phyloP scores from a whole-genome alignment of 345 rosid genomes.

The Litchi chinensis region DNA sequence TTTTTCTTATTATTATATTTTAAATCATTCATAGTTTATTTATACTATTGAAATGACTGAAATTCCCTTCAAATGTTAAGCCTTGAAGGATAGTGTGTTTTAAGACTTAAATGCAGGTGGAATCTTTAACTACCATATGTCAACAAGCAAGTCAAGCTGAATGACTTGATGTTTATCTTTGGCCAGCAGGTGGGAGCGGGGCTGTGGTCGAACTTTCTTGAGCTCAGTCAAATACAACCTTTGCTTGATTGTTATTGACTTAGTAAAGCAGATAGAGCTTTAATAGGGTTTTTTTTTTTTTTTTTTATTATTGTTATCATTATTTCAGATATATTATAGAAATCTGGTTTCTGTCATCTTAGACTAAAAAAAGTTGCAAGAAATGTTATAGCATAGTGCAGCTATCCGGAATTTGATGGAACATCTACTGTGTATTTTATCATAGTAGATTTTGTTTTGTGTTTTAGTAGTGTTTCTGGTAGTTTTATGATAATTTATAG shows the following conservation, averaged over 20 bases:
- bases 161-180: not conserved
- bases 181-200: too few species aligned
- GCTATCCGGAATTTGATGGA: not conserved
- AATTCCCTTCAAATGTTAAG: not conserved
- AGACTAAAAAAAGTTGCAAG: not conserved
- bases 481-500: not conserved
- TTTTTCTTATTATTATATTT: too few species aligned
- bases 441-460: not conserved
- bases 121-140: not conserved
- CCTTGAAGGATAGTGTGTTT: not conserved
- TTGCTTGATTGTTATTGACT: not conserved
- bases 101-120: not conserved
- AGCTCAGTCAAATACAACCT: not conserved
- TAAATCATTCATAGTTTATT: too few species aligned
- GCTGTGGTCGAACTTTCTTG: not conserved
- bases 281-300: not conserved
- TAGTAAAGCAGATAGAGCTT: not conserved
- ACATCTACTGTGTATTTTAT: not conserved
- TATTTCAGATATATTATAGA: too few species aligned
- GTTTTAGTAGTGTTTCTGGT: not conserved
- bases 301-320: too few species aligned
- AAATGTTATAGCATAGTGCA: not conserved
- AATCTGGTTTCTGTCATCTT: too few species aligned
- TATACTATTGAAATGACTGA: not conserved
- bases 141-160: constrained; percentile 1